phyloP scores from a whole-genome alignment of 768 basidiomycete species.

The Boletellus ananiceps region DNA sequence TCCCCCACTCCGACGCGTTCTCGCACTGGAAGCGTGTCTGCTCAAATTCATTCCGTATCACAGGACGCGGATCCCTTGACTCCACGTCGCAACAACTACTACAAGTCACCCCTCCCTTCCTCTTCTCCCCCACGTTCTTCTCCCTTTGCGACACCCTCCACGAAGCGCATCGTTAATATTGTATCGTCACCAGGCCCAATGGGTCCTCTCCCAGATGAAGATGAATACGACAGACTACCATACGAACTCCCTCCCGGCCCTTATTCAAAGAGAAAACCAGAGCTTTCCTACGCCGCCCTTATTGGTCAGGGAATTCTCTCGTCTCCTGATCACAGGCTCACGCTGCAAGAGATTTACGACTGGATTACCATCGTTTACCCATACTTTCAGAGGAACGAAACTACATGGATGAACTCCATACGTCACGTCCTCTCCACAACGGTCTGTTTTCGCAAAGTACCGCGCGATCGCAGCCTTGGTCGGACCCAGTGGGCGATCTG shows the following conservation, averaged over 20 bases:
- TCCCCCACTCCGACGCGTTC: constrained; percentile 43
- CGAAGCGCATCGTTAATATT: constrained; percentile 57
- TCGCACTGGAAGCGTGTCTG: constrained; percentile 30
- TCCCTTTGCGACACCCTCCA: constrained; percentile 58
- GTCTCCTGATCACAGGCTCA: constrained; percentile 76
- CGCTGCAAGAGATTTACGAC: constrained; percentile 93
- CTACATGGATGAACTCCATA: constrained; percentile 98
- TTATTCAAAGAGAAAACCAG: constrained; percentile 75
- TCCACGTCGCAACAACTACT: constrained; percentile 42
- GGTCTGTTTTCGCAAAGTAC: constrained; percentile 82
- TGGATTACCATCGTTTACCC: constrained; percentile 95
- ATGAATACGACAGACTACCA: constrained; percentile 62
- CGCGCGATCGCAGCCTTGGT: constrained; percentile 70
- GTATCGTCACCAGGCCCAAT: constrained; percentile 84
- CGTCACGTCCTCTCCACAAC: constrained; percentile 95
- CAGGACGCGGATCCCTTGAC: constrained; percentile 44
- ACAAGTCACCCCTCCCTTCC: constrained; percentile 49
- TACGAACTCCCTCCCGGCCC: constrained; percentile 82
- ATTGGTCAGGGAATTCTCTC: constrained; percentile 94
- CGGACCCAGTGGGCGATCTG: constrained; percentile 87
- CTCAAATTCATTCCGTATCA: constrained; percentile 23
- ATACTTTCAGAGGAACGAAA: constrained; percentile 86
- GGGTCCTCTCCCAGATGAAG: constrained; percentile 58
- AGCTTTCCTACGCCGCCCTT: constrained; percentile 89
- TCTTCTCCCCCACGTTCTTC: constrained; percentile 60